phyloP scores from a whole-genome alignment of 2,329 filamentous ascomycete species.

The Monosporascus sp. region DNA sequence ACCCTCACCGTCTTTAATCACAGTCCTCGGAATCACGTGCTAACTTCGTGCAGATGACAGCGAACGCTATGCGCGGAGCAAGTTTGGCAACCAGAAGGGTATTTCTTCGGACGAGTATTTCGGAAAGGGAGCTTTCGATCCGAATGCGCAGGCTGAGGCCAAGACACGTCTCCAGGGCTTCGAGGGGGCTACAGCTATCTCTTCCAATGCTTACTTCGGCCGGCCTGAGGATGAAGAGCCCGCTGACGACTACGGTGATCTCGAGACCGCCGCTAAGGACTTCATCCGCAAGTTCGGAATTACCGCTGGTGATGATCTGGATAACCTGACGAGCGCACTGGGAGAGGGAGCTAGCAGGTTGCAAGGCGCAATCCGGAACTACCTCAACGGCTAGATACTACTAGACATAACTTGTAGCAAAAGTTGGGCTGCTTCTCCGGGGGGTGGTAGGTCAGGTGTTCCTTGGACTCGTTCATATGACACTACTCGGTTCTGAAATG shows the following conservation, averaged over 20 bases:
- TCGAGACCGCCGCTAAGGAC: conserved; percentile 92
- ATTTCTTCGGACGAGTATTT: conserved; percentile 99
- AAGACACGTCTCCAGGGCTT: conserved; percentile 86
- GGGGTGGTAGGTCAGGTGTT: no score
- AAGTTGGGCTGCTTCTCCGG: no score
- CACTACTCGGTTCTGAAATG: no score
- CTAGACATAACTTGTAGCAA: background rate
- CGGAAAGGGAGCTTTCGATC: conserved; percentile 81
- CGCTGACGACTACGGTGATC: conserved; percentile 77
- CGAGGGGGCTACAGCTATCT: conserved; percentile 87
- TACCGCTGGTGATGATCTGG: conserved; percentile 90
- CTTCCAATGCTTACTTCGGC: conserved; percentile 96
- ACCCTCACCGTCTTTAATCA: background rate
- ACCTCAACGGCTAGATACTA: conserved; percentile 51
- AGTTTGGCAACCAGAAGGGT: conserved; percentile 89
- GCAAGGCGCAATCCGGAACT: conserved; percentile 68
- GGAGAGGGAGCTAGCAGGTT: conserved; percentile 82
- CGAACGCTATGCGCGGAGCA: conserved; percentile 76
- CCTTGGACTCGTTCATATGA: no score
- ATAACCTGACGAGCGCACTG: conserved; percentile 77
- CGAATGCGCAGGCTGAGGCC: conserved; percentile 74
- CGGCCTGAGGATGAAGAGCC: conserved; percentile 75
- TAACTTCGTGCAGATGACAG: conserved; percentile 56
- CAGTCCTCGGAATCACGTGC: conserved; percentile 4
- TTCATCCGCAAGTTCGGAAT: conserved; percentile 94